Base-by-base conservation (phyloP, 768 basidiomycete genomes). In the Rhizopogon sp. region DNA sequence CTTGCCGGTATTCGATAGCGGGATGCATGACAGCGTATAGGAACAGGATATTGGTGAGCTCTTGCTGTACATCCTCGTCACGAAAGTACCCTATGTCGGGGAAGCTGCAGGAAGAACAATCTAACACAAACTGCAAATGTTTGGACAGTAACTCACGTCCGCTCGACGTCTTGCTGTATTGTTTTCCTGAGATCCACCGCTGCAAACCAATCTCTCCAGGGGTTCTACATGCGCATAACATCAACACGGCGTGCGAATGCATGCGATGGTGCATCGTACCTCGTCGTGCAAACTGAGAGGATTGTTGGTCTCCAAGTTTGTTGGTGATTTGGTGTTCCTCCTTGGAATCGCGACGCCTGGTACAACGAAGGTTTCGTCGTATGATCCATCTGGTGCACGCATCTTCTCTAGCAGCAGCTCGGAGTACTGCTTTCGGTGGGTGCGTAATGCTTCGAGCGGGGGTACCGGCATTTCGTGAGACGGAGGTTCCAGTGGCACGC, bases 61-160 rank as follows among this genome's bases (percentile, higher is more conserved):
- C 82, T 14, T 76, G 75, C 66, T 96, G 93, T 0, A 95, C 84
- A 29, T 84, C 77, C 22, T 78, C 67, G 22, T 84, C 78, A 28
- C 90, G 84, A 70, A 98, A 99, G 73, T 95, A 99, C 6, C 79
- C 77, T 55, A 98, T 86, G 57, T 99, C 97, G n/a, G 97, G 97
- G 66, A 98, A 99, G 25, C 91, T 96, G 62, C 10, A n/a, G 29
- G n/a, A 50, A 44, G 41, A 28, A 52, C 39, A 37, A 39, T 50
- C 20, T 42, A 20, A n/a, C 13, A 28, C 7, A 6, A 37, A 41
- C 55, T 55, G 50, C 45, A 44, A 41, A 40, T 13, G 25, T 35
- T 40, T 37, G 5, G 14, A 53, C n/a, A 52, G 28, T 54, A 39
- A 75, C 91, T 70, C 70, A 94, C 86, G 97, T 98, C 63, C 97